phyloP scores from a whole-genome alignment of 2,329 filamentous ascomycete genomes.

The Penicillium sp. region DNA sequence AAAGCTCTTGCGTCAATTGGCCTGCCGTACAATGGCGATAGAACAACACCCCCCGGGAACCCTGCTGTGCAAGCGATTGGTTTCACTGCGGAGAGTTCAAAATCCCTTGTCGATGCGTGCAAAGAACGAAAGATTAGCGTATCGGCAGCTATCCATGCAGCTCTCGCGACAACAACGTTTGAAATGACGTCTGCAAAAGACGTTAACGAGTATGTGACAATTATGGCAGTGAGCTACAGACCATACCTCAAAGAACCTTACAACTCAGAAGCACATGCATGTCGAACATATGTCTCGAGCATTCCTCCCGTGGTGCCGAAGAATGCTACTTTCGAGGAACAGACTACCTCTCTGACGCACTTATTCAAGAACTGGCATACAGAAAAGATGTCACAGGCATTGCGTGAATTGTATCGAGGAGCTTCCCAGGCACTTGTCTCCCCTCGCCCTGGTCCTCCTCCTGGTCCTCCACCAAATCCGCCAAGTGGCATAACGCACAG shows the following conservation, averaged over 20 bases:
- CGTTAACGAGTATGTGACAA: conserved; percentile 8
- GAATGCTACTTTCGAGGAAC: conserved; percentile 9
- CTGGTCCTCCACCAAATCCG: conserved; percentile 13
- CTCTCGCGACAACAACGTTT: conserved; percentile 13
- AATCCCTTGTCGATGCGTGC: conserved; percentile 13
- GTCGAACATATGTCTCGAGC: conserved; percentile 15
- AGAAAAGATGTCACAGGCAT: conserved; percentile 6
- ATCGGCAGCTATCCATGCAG: conserved; percentile 14
- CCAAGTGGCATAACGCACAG: conserved; percentile 14
- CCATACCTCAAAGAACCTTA: conserved; percentile 15
- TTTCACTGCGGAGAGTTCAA: conserved; percentile 11
- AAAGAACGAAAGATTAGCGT: conserved; percentile 14
- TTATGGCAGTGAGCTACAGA: conserved; percentile 18
- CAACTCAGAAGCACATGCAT: conserved; percentile 13
- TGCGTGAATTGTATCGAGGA: conserved; percentile 12
- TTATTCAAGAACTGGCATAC: conserved; percentile 13
- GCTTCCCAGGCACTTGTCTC: conserved; percentile 10
- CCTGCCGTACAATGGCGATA: conserved; percentile 14
- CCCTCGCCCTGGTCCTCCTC: not conserved
- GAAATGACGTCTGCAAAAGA: conserved; percentile 3
- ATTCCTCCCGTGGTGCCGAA: conserved; percentile 10
- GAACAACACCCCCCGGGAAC: conserved; percentile 8
- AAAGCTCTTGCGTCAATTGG: conserved; percentile 11
- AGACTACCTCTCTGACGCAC: conserved; percentile 6
- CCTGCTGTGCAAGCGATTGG: conserved; percentile 2